These are phyloP conservation scores for Oenanthe javanica DNA, from an alignment of 140 eudicot species.

Conservation along the genomic window DNA sequence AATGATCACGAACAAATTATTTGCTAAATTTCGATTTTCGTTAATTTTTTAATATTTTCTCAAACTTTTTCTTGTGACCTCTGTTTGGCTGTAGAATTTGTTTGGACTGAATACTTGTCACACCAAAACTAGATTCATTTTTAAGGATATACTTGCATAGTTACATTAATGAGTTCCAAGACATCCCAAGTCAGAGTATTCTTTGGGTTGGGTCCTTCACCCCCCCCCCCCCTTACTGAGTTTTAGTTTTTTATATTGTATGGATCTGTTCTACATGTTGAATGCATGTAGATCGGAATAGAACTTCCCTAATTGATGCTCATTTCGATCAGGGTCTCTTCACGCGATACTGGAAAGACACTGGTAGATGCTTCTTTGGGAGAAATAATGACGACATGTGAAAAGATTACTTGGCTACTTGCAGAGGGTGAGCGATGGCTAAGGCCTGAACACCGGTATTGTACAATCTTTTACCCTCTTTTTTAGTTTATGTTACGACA, in stretches of 20 bases:
- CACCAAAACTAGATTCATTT: neutral
- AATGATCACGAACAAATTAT: neutral
- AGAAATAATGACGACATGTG: slow-evolving; percentile 98
- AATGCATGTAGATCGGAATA: neutral
- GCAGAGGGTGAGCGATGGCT: slow-evolving; percentile 97
- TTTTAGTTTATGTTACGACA: neutral
- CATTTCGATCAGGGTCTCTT: slow-evolving; percentile 56
- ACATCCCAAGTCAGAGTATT: neutral
- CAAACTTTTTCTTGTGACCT: neutral
- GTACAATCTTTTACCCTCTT: neutral
- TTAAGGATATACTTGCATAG: neutral
- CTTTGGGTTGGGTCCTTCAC: neutral
- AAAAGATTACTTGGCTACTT: slow-evolving; percentile 92
- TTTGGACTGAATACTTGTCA: neutral
- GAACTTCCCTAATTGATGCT: slow-evolving; percentile 7
- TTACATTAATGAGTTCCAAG: neutral
- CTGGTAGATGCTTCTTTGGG: slow-evolving; percentile 98
- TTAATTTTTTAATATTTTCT: neutral
- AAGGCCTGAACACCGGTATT: slow-evolving; percentile 87
- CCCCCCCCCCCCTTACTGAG: neutral
- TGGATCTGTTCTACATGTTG: neutral
- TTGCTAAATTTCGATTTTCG: neutral
- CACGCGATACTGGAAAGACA: slow-evolving; percentile 99
- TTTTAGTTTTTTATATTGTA: neutral
- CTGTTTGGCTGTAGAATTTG: neutral